Evolutionary conservation across 345 rosid species (phyloP), one percentile per base, ranked within the genome.

Genomic region (Sonneratia caseolaris): DNA sequence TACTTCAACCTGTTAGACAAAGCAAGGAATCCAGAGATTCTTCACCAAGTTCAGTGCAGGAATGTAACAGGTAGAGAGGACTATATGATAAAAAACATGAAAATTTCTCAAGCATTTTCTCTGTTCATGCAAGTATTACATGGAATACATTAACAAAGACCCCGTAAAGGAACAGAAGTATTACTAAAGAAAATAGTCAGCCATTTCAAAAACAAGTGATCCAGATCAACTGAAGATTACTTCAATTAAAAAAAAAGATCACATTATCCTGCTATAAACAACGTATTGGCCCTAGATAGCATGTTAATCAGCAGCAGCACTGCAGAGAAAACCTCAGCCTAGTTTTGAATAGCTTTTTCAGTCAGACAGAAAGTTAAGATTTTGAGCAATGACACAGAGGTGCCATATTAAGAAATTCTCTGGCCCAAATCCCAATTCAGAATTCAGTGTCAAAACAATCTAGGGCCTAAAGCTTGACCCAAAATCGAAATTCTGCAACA

Each of bases 1-100:
- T 89, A 92, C 79, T 83, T 87, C 70, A 92, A 74, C 99, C 97
- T 92, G 72, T 71, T 37, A 48, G 69, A 48, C 76, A 66, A 71
- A 24, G n/a, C 70, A 69, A 47, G 42, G 27, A 66, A 10, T 12
- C n/a, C 64, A 27, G 56, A 47, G 65, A 70, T 35, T 57, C 40
- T 16, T 45, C 8, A 67, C 27, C 14, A 67, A 32, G 12, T 27
- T 6, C 22, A 21, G 19, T 53, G 59, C 1, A 53, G 8, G 27
- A 36, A 72, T 47, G 12, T 66, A 53, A 21, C 16, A 53, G 22
- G 6, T 3, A 49, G 22, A 19, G 14, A 47, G 13, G 14, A 47
- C 43, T 4, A 47, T 47, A 13, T 47, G 15, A 47, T 47, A 47
- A 47, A 47, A 9, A 47, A 9, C 13, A 2, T 47, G 51, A 13